These are phyloP conservation scores for Tylopilus sp. DNA, from an alignment of 1,284 basidiomycete genomes.

Conservation along the genomic window DNA sequence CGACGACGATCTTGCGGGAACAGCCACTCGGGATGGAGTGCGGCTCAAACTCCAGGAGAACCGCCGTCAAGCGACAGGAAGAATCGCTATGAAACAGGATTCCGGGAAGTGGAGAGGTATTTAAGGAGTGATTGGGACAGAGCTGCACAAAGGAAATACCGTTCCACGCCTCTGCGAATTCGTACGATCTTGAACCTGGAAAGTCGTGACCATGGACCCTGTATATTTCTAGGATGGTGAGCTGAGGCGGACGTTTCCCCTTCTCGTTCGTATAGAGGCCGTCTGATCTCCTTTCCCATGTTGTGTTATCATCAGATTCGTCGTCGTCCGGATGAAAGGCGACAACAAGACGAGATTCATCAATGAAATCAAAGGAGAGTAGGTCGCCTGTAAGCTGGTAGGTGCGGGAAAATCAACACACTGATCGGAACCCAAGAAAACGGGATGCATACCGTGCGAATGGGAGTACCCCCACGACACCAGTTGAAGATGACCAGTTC, in stretches of 20 bases:
- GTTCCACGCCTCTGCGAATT: slow-evolving; percentile 32
- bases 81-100: slow-evolving; percentile 32
- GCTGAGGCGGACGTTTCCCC: slow-evolving; percentile 32
- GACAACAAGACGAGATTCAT: slow-evolving; percentile 27
- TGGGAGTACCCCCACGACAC: slow-evolving; percentile 24
- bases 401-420: not conserved
- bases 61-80: slow-evolving; percentile 23
- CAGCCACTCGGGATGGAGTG: slow-evolving; percentile 29
- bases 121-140: slow-evolving; percentile 30
- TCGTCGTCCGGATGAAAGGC: slow-evolving; percentile 34
- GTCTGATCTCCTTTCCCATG: slow-evolving; percentile 32
- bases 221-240: slow-evolving; percentile 28
- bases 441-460: slow-evolving; percentile 26
- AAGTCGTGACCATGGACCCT: slow-evolving; percentile 5
- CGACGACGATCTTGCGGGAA: slow-evolving; percentile 32
- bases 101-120: slow-evolving; percentile 15
- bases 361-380: slow-evolving; percentile 33
- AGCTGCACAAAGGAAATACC: slow-evolving; percentile 30
- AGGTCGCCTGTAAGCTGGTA: slow-evolving; percentile 29
- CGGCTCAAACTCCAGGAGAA: slow-evolving; percentile 30
- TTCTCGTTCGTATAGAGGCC: slow-evolving; percentile 33
- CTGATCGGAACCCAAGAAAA: not conserved
- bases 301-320: slow-evolving; percentile 30
- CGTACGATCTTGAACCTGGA: slow-evolving; percentile 26
- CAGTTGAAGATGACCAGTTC: slow-evolving; percentile 33